Conservation (phyloP, 345 rosid species). For the Murraya paniculata region DNA sequence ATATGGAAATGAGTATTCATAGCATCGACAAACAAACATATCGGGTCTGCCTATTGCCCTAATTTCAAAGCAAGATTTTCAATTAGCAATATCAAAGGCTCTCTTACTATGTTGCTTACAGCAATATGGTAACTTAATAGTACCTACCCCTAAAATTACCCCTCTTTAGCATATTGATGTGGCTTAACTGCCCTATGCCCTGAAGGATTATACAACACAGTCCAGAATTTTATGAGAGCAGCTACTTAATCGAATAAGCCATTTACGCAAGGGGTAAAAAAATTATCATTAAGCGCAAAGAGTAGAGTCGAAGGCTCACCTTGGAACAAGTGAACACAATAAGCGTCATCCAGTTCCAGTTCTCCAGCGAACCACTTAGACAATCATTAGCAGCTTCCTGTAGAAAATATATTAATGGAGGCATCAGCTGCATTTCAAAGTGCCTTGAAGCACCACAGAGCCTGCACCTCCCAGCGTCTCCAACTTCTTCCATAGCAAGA, state of each 20-base stretch:
- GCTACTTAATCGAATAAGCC: not conserved
- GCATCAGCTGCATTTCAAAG: conserved; percentile 92
- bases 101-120: not conserved
- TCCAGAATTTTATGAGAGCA: too few species aligned
- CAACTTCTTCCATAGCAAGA: conserved; percentile 43
- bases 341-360: conserved; percentile 92
- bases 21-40: not conserved
- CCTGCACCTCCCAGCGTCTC: conserved; percentile 48
- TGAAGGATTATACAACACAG: too few species aligned
- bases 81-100: not conserved
- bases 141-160: too few species aligned
- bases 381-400: conserved; percentile 56
- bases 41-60: not conserved
- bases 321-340: conserved; percentile 71
- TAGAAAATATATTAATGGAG: conserved; percentile 72
- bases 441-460: conserved; percentile 59
- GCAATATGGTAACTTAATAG: too few species aligned
- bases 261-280: not conserved
- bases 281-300: not conserved
- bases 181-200: too few species aligned
- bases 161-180: too few species aligned
- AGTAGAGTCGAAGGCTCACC: conserved; percentile 34
- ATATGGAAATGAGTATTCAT: not conserved
- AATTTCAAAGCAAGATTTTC: not conserved
- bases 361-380: conserved; percentile 46